A percentile compares a stretch with the other conserved stretches of the same genome.
Evolutionary conservation across 2,329 filamentous ascomycete genomes (phyloP).

Genomic region (Penicillium sp.): DNA sequence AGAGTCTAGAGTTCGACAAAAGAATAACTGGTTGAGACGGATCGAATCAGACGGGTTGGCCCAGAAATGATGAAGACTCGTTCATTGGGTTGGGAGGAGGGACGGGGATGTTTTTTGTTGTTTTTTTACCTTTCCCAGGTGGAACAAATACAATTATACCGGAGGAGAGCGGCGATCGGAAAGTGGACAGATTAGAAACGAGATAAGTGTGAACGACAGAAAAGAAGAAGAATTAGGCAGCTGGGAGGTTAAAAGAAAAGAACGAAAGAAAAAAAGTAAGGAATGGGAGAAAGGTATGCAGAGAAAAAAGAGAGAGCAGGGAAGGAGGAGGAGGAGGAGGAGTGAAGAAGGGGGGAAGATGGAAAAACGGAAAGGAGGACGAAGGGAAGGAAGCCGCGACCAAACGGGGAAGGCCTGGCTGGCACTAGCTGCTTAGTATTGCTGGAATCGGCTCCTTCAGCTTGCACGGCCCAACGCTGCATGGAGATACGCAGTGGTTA

Average conservation of each 20-base stretch:
- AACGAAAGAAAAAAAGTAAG: conserved; percentile 22
- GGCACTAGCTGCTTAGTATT: conserved; percentile 2
- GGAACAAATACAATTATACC: conserved; percentile 10
- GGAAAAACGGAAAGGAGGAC: conserved; percentile 10
- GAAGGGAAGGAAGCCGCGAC: conserved; percentile 9
- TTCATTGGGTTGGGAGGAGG: too few species aligned
- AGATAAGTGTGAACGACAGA: not conserved
- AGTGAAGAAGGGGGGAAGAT: not conserved
- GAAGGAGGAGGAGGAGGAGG: not conserved
- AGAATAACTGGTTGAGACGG: not conserved
- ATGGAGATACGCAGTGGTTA: too few species aligned
- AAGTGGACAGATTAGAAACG: conserved; percentile 10
- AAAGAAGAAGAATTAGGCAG: conserved; percentile 11
- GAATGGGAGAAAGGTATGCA: conserved; percentile 17
- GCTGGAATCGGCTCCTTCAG: conserved; percentile 4
- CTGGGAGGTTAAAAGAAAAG: conserved; percentile 17
- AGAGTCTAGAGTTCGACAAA: not conserved
- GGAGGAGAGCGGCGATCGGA: conserved; percentile 15
- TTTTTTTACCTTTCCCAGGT: conserved; percentile 8
- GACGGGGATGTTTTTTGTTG: not conserved
- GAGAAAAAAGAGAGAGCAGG: conserved; percentile 11
- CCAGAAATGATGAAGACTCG: not conserved
- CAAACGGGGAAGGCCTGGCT: conserved; percentile 1
- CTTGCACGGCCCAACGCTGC: too few species aligned
- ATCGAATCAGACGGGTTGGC: not conserved